Base-by-base conservation (phyloP, 306 rosid genomes). In the Sechiopsis laciniata region DNA sequence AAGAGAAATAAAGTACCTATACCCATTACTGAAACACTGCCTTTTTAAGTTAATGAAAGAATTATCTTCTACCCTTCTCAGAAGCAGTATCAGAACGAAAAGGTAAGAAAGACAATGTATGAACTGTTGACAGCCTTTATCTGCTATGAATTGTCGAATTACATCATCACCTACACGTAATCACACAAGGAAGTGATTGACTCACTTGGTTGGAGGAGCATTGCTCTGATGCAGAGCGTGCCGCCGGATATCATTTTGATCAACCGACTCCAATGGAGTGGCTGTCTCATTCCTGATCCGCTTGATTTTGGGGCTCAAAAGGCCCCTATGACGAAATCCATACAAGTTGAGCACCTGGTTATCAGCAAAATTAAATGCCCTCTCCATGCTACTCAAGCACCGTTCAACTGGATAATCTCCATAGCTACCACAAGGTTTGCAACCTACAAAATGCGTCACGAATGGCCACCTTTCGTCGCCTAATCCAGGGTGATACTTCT, bases 381-480 rank as follows among this genome's bases (percentile, higher is more conserved):
- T 89, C 84, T 95, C 99, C 97, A 95, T 91, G 83, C 99, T 91
- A 60, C 92, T 78, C 67, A 95, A 86, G 74, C 99, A 95, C 77
- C 83, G 83, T 89, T 91, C 95, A 26, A 95, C 99, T 0, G 99
- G 91, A 79, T 95, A 95, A 82, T 95, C 99, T 48, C 97, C 99
- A 71, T 95, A 95, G 80, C 99, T 95, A 53, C 99, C 99, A 86
- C 99, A 95, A 4, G 99, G 99, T 78, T 95, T 95, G 82, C 99
- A 95, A 3, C 99, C 99, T 48, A 95, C 99, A 17, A 95, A 95
- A 80, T 95, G 99, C 0, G 99, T 95, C 82, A 95, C 99, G 78
- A 95, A 95, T 1, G 99, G 99, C 99, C 99, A 95, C 79, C 99
- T 87, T 76, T 95, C 99, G 46, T 95, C 99, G 5, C 99, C 97